Evolutionary conservation across 164 flowering plant genomes (phyloP), one percentile per base, ranked within the genome.

Genomic region (Tinospora cordifolia): DNA sequence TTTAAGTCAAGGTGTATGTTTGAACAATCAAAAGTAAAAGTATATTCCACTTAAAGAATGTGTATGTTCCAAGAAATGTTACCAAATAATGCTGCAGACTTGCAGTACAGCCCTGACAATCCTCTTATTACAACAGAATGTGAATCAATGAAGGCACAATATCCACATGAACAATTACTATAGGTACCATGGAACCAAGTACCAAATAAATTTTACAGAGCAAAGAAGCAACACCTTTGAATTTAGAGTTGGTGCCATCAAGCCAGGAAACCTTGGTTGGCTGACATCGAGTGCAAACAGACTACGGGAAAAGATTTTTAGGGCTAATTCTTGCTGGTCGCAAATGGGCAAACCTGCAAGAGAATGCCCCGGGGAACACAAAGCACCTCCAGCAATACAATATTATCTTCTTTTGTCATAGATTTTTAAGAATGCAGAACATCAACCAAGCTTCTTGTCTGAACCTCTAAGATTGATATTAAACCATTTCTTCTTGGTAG

Each of bases 401-500:
- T 14, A 54, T 22, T 26, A 8, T 11, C 63, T 60, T 36, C 36
- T 60, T 22, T 0, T 60, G 14, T 4, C 15, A 60, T 21, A 21
- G 8, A 60, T 60, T 17, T 51, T 17, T 0, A 7, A 39, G 9
- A 65, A 62, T 1, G 13, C 57, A 19, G 17, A 36, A 8, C 62
- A 27, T 78, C 79, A 87, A 25, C 84, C 82, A 65, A 63, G 67
- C 80, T 86, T 87, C 76, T 84, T 89, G 63, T 89, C 97, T 8
- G 93, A 87, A 73, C 89, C 90, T 76, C 85, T 88, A 66, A 90
- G 73, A 79, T 84, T 84, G 63, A 90, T 84, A 76, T 89, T 85
- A 71, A 91, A 85, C 97, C 98, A 91, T 75, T 81, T 91, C 80
- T 87, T 91, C 83, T 85, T 91, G 65, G 38, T 41, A 15, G 88